These are phyloP conservation scores for Pythium brachiatum DNA, from an alignment of 352 stramenopile species.

Conservation along the genomic window DNA sequence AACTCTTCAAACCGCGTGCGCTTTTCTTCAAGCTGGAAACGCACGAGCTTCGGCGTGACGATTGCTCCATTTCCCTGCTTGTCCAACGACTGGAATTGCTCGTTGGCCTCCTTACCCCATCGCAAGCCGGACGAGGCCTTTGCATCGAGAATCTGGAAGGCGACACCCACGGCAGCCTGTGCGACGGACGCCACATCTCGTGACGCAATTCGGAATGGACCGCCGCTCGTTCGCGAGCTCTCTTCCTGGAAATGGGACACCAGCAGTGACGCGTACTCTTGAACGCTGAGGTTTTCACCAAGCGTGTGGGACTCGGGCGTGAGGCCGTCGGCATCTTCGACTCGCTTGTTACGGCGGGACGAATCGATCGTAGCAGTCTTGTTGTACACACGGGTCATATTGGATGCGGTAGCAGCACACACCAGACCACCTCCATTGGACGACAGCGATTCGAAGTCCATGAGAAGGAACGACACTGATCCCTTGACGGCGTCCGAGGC, in stretches of 20 bases:
- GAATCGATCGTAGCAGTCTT: background rate
- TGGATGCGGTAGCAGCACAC: conserved; percentile 62
- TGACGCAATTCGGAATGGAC: conserved; percentile 39
- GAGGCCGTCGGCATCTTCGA: conserved; percentile 40
- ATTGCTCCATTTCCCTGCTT: conserved; percentile 18
- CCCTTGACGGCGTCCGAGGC: conserved; percentile 50
- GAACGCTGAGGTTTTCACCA: conserved; percentile 32
- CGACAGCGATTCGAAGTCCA: conserved; percentile 37
- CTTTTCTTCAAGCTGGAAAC: conserved; percentile 85
- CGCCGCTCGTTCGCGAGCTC: background rate
- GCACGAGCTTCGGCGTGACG: conserved; percentile 80
- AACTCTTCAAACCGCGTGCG: conserved; percentile 53
- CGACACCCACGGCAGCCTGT: conserved; percentile 55
- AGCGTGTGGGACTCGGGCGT: conserved; percentile 33
- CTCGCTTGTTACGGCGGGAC: conserved; percentile 25
- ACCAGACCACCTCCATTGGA: conserved; percentile 37
- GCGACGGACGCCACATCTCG: conserved; percentile 48
- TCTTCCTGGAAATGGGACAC: conserved; percentile 61
- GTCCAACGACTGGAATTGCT: conserved; percentile 17
- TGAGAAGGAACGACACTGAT: conserved; percentile 69
- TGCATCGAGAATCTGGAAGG: conserved; percentile 75
- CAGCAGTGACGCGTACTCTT: conserved; percentile 59
- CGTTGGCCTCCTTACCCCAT: conserved; percentile 51
- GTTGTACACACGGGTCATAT: conserved; percentile 60
- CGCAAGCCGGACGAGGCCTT: conserved; percentile 78